A percentile compares a stretch with the other conserved stretches of the same genome.
phyloP scores from a whole-genome alignment of 2,329 filamentous ascomycete species.

The Neopestalotiopsis clavispora region DNA sequence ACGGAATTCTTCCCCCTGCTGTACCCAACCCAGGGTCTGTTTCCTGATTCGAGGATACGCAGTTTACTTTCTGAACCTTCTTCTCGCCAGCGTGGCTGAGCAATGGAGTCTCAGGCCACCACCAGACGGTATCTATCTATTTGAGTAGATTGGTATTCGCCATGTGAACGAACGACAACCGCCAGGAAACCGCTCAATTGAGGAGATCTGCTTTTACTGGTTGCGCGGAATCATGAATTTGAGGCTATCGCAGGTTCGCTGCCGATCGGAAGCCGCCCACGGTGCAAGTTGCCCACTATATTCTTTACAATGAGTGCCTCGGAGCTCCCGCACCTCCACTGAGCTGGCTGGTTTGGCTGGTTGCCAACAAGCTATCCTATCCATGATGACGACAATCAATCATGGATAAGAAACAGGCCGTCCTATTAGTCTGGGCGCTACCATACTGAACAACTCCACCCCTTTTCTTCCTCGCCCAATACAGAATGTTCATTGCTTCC shows the following conservation, averaged over 20 bases:
- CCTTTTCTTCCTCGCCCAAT: conserved; percentile 8
- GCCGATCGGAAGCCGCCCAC: background rate
- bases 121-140: background rate
- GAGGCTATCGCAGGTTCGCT: background rate
- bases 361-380: background rate
- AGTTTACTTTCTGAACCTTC: background rate
- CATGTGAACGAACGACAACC: background rate
- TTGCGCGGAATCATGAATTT: background rate
- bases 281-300: conserved; percentile 1
- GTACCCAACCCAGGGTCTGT: background rate
- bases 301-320: conserved; percentile 1
- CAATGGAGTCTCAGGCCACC: background rate
- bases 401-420: conserved; percentile 2
- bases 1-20: conserved; percentile 4
- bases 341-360: background rate
- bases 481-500: conserved; percentile 8
- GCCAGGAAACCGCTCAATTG: background rate
- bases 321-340: conserved; percentile 10
- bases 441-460: background rate
- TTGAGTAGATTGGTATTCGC: background rate
- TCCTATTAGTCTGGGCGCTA: background rate
- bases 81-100: conserved; percentile 7
- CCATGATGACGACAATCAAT: conserved; percentile 12
- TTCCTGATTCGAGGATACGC: background rate
- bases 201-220: background rate